These are phyloP conservation scores for Cutaneotrichosporon sp. DNA, from an alignment of 1,284 basidiomycete genomes.

Conservation along the genomic window DNA sequence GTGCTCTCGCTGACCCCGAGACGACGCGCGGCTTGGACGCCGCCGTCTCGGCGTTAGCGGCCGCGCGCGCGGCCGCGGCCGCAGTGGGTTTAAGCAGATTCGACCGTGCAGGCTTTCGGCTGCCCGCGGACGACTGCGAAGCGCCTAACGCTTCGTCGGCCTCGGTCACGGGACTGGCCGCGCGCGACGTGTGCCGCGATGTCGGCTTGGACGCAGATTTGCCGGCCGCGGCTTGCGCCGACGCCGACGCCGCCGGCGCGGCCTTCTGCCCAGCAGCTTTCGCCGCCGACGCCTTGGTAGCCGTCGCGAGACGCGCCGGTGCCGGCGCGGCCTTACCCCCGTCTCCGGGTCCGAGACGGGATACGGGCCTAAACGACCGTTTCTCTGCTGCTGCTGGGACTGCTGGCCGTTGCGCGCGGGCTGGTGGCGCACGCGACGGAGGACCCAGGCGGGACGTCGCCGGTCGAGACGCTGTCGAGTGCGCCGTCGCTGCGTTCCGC, in stretches of 20 bases:
- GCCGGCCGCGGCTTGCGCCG: neutral
- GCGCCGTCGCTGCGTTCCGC: too few species aligned
- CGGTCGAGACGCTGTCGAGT: too few species aligned
- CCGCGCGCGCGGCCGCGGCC: constrained; percentile 16
- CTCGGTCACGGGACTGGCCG: too few species aligned
- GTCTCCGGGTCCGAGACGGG: neutral
- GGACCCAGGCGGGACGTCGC: neutral
- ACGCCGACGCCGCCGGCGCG: neutral
- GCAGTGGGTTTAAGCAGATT: constrained; percentile 18
- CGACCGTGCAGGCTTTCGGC: neutral
- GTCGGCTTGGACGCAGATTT: too few species aligned
- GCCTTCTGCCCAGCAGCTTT: neutral
- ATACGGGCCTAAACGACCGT: constrained; percentile 15
- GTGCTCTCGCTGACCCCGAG: too few species aligned
- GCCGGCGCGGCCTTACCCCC: constrained; percentile 13
- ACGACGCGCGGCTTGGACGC: neutral
- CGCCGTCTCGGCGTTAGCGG: neutral
- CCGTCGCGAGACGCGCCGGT: constrained; percentile 11
- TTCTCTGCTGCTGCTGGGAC: constrained; percentile 2
- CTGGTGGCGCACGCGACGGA: neutral
- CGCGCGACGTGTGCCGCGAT: too few species aligned
- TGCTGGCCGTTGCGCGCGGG: neutral
- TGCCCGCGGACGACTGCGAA: too few species aligned
- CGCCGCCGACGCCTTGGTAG: neutral
- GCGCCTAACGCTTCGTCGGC: too few species aligned